These are phyloP conservation scores for Chlamydomonas applanata DNA, from an alignment of 139 green algal genomes.

Conservation along the genomic window DNA sequence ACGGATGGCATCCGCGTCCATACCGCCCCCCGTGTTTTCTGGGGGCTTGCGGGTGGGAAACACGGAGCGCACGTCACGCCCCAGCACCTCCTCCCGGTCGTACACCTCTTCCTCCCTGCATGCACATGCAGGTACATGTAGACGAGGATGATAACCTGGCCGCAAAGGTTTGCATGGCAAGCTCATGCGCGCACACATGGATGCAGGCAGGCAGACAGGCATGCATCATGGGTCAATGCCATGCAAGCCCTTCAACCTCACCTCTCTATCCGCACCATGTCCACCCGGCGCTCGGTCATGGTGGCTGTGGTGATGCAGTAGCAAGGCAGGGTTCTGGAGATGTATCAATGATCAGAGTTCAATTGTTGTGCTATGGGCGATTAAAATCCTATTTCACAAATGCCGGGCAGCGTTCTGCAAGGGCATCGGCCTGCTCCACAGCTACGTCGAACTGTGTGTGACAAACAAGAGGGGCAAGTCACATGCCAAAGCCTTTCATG, in stretches of 20 bases:
- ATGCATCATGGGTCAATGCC: too few relatives aligned
- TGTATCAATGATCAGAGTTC: neutral
- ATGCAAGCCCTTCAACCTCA: slow-evolving; percentile 17
- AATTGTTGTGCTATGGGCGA: neutral
- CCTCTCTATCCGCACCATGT: slow-evolving; percentile 42
- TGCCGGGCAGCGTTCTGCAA: too few relatives aligned
- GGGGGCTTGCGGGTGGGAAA: slow-evolving; percentile 56
- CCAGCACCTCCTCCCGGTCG: slow-evolving; percentile 63
- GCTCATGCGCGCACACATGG: too few relatives aligned
- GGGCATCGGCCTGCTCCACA: too few relatives aligned
- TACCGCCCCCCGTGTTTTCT: neutral
- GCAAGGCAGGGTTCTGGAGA: too few relatives aligned
- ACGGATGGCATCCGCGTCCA: slow-evolving; percentile 36
- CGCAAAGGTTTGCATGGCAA: neutral
- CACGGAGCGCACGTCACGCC: slow-evolving; percentile 61
- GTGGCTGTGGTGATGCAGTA: too few relatives aligned
- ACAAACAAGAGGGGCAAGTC: too few relatives aligned
- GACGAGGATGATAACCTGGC: neutral
- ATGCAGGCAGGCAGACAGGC: too few relatives aligned
- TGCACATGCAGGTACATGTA: neutral
- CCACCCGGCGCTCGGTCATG: slow-evolving; percentile 15
- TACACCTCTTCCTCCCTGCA: slow-evolving; percentile 68
- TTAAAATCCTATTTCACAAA: neutral
- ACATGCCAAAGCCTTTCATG: too few relatives aligned
- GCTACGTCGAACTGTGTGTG: too few relatives aligned